phyloP scores from a whole-genome alignment of 2,329 filamentous ascomycete species.

The Diaporthe velutina region DNA sequence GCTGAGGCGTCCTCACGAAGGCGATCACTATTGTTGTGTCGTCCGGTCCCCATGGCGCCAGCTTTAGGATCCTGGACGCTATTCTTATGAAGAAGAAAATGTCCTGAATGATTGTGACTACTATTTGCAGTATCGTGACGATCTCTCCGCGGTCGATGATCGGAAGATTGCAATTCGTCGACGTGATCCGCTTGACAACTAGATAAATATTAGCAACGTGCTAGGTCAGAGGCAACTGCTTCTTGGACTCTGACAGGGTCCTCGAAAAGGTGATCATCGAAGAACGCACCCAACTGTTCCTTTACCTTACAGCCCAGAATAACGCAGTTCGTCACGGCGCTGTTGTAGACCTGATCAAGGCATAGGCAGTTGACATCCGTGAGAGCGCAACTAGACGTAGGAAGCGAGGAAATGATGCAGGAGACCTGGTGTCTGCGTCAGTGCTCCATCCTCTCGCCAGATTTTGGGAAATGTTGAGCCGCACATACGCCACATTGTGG shows the following conservation, averaged over 20 bases:
- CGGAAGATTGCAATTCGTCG: constrained; percentile 16
- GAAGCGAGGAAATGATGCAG: constrained; percentile 19
- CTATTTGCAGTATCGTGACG: constrained; percentile 22
- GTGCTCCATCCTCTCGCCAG: background rate
- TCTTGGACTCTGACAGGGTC: background rate
- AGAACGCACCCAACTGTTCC: constrained; percentile 20
- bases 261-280: background rate
- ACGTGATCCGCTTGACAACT: constrained; percentile 24
- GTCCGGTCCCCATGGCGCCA: constrained; percentile 27
- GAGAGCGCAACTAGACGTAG: constrained; percentile 1
- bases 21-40: constrained; percentile 25
- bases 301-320: constrained; percentile 6
- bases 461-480: background rate
- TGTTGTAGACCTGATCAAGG: constrained; percentile 9
- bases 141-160: constrained; percentile 15
- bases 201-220: background rate
- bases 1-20: background rate
- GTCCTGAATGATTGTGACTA: constrained; percentile 28
- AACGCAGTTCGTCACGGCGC: constrained; percentile 10
- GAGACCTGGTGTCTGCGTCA: background rate
- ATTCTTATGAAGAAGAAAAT: constrained; percentile 25
- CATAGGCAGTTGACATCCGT: constrained; percentile 25
- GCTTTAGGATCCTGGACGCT: background rate
- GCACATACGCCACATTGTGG: constrained; percentile 24
- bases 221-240: background rate